Base-by-base conservation (phyloP, 352 stramenopile species). In the Globisporangium nunn region DNA sequence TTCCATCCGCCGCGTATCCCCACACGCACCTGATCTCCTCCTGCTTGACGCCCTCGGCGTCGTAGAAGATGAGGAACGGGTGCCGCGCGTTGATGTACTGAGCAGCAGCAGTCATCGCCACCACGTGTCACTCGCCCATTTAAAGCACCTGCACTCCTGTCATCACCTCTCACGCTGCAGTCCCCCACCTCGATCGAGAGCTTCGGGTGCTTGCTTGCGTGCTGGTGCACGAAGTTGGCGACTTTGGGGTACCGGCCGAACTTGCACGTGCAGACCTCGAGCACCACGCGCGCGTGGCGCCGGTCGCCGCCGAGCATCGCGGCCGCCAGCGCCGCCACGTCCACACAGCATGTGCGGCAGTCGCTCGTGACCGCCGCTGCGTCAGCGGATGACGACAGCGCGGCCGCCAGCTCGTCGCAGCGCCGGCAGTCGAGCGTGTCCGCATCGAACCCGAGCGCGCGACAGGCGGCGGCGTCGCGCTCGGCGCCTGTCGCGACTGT, bases 1-100 rank as follows among this genome's bases (percentile, higher is more conserved):
- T 41, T 35, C 23, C 10, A n/a, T 8, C 10, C 45, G n/a, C 28
- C 3, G 12, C 14, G 12, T 6, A 28, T 17, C 28, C 28, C 2
- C n/a, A 0, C 15, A 53, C 59, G 50, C 48, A 89, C 79, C 75
- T 86, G 58, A 90, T 66, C 63, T 87, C 77, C 52, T 87, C 77
- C 28, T 84, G 46, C 60, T 81, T 78, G 29, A 71, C 59, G 15
- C 66, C 77, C 7, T 66, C 40, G 5, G 65, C 64, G 58, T 87
- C 66, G 67, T 80, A 90, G 60, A 90, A 90, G 30, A 85, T 53
- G 58, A 90, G 57, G 59, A 82, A 71, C 40, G 79, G 77, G 40
- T 84, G 66, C 33, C 76, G 67, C 4, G 60, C 59, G 41, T 75
- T 68, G 1, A 76, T 67, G 33, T 87, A 78, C 62, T 71, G 40